Base-by-base conservation (phyloP, 331 rosid genomes). In the Pyrus hybrid region DNA sequence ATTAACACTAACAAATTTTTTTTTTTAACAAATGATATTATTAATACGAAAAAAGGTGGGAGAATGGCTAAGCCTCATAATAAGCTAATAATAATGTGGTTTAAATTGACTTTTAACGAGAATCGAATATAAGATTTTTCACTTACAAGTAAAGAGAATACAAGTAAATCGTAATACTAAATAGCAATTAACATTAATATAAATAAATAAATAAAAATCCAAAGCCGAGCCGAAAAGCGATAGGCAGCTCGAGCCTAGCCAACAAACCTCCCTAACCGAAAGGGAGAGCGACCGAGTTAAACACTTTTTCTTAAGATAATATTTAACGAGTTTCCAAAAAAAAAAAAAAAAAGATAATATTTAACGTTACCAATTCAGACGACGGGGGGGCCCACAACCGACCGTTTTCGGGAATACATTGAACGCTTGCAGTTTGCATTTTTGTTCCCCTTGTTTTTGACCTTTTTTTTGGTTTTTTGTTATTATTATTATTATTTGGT, bases 201-300 rank as follows among this genome's bases (percentile, higher is more conserved):
- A 17, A 6, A 17, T 13, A 47, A 10, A 47, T 51, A 13, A 49
- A 13, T 49, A 51, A 51, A 51, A 51, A 17, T 66, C 9, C n/a
- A 11, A 57, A 68, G 72, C 74, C 33, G 76, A 80, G 74, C 80
- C 57, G 80, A 78, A 64, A 35, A 29, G 60, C 21, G 5, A 21
- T 2, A 25, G 33, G 73, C n/a, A 37, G 28, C 41, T 41, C 12
- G 10, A 54, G 30, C 67, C 64, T 13, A 23, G 73, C 30, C 20
- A 75, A 74, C 77, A 41, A 16, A 37, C 70, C 22, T 18, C 58
- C 63, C 70, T 7, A 65, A 41, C 82, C 8, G 68, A 64, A 72
- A 66, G 73, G 62, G n/a, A 23, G 13, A 41, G 47, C 13, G 47
- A 43, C 49, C 49, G 49, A 43, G 47, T 3, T 41, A 12, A 41